phyloP scores from a whole-genome alignment of 805 yeast genomes.

The Citeromyces nyonsensis region DNA sequence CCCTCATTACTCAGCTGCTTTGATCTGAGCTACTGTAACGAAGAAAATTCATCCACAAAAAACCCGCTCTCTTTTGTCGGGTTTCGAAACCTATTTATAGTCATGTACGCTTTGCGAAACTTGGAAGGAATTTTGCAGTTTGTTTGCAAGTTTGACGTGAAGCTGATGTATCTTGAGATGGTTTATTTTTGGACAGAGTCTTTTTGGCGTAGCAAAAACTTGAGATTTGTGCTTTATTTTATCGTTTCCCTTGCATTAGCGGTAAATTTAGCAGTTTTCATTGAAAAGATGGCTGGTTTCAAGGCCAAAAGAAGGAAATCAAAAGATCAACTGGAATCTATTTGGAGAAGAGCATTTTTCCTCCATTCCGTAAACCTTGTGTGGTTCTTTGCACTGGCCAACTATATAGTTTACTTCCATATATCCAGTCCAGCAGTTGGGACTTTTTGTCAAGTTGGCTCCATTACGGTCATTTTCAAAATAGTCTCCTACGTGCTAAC shows the following conservation, averaged over 20 bases:
- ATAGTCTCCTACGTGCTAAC: constrained; percentile 24
- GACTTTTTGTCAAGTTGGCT: constrained; percentile 21
- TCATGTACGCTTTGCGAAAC: constrained; percentile 1
- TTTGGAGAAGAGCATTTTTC: constrained; percentile 3
- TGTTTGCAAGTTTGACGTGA: background rate
- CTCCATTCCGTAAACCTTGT: constrained; percentile 15
- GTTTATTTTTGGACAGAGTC: background rate
- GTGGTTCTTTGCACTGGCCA: constrained; percentile 11
- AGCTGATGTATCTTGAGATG: background rate
- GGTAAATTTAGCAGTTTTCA: background rate
- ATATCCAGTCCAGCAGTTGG: constrained; percentile 26
- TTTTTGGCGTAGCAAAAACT: constrained; percentile 1
- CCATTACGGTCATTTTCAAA: constrained; percentile 22
- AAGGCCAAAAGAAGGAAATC: no score
- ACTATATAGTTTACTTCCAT: constrained; percentile 14
- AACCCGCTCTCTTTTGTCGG: constrained; percentile 2
- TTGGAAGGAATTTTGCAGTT: constrained; percentile 1
- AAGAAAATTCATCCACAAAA: constrained; percentile 1
- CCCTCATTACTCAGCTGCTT: constrained; percentile 2
- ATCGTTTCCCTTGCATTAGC: background rate
- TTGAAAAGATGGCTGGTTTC: no score
- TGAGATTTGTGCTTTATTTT: background rate
- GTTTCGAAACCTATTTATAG: constrained; percentile 3
- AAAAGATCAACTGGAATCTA: no score
- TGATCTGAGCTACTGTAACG: constrained; percentile 1